Evolutionary conservation across 257 asterid genomes (phyloP).

Genomic region (Penstemon barbatus): DNA sequence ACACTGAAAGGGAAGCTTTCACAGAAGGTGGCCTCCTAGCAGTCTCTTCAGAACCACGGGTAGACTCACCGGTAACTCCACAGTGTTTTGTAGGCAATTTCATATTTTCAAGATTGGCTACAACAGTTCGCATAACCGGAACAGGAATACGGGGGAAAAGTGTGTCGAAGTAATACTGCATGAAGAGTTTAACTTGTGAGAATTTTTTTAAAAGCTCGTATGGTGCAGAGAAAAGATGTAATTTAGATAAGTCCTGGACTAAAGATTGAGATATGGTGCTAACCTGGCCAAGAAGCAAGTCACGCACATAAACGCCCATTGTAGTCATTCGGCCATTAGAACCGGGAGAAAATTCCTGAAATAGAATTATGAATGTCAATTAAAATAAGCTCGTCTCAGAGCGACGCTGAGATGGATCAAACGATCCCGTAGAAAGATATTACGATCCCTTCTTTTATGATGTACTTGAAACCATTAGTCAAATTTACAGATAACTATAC

Average conservation of each 20-base stretch:
- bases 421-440: neutral
- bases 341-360: conserved; percentile 94
- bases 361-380: conserved; percentile 19
- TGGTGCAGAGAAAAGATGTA: neutral
- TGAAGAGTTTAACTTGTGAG: conserved; percentile 27
- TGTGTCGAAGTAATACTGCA: conserved; percentile 97
- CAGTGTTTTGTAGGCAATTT: conserved; percentile 84
- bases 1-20: conserved; percentile 94
- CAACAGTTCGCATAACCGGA: conserved; percentile 68
- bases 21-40: conserved; percentile 98
- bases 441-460: no score
- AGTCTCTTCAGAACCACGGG: conserved; percentile 93
- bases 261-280: conserved; percentile 12
- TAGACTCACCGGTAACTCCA: conserved; percentile 83
- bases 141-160: conserved; percentile 95
- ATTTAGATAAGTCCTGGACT: neutral
- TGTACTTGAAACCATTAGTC: no score
- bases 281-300: conserved; percentile 97
- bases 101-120: conserved; percentile 76
- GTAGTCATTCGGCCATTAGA: conserved; percentile 86
- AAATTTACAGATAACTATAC: conserved; percentile 13
- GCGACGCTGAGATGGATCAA: conserved; percentile 17
- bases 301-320: conserved; percentile 91
- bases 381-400: conserved; percentile 21
- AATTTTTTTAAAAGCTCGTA: neutral